These are phyloP conservation scores for Neotropicomus parvogracilis DNA, from an alignment of 1,284 basidiomycete genomes.

Conservation along the genomic window DNA sequence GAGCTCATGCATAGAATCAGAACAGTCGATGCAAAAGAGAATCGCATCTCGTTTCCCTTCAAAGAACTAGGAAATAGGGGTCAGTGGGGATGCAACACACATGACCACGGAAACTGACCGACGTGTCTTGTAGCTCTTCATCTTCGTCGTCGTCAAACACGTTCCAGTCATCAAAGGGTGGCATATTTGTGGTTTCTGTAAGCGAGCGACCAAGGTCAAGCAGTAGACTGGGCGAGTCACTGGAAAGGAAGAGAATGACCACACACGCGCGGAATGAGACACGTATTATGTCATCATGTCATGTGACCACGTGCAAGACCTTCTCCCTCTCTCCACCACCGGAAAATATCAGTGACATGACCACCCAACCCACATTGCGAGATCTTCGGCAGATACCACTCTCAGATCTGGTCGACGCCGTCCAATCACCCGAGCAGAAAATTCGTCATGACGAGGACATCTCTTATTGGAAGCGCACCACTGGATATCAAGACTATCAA, in stretches of 20 bases:
- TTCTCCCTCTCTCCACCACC: too few relatives aligned
- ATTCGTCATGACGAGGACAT: slow-evolving; percentile 73
- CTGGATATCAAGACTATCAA: slow-evolving; percentile 68
- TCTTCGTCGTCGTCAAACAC: slow-evolving; percentile 72
- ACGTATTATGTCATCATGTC: slow-evolving; percentile 27
- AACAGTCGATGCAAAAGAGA: slow-evolving; percentile 92
- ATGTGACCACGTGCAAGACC: slow-evolving; percentile 21
- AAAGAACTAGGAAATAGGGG: slow-evolving; percentile 49
- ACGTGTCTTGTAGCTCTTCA: slow-evolving; percentile 68
- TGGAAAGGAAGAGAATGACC: background rate
- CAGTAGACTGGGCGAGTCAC: slow-evolving; percentile 4
- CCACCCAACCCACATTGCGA: slow-evolving; percentile 25
- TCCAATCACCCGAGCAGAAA: slow-evolving; percentile 39
- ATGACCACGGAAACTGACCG: slow-evolving; percentile 38
- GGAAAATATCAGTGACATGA: slow-evolving; percentile 13
- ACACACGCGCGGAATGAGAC: slow-evolving; percentile 1
- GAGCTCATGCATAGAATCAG: slow-evolving; percentile 80
- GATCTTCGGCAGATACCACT: slow-evolving; percentile 44
- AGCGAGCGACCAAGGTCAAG: background rate
- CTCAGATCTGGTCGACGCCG: slow-evolving; percentile 31
- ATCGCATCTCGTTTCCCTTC: slow-evolving; percentile 80
- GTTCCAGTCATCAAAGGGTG: slow-evolving; percentile 73
- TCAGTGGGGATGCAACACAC: background rate
- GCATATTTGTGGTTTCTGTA: slow-evolving; percentile 34
- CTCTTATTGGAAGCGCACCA: slow-evolving; percentile 60